Evolutionary conservation across 352 stramenopile species (phyloP).

Genomic region (Phytopythium mirpurense): DNA sequence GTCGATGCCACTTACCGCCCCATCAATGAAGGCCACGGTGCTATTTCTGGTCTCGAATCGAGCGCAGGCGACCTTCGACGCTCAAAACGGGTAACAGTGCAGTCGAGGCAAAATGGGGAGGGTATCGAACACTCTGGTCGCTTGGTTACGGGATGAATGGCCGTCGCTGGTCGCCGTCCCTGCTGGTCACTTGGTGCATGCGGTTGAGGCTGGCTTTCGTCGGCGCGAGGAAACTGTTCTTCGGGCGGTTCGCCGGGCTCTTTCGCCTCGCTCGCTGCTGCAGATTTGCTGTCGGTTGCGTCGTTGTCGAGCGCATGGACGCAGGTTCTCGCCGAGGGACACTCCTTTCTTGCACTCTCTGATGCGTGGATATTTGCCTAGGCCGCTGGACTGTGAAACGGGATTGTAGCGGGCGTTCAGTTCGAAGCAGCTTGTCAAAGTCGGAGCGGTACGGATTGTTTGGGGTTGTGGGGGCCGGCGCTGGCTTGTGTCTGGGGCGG

Average conservation of each 20-base stretch:
- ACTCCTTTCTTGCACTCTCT: constrained; percentile 1
- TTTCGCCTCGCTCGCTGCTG: constrained; percentile 11
- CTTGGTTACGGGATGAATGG: constrained; percentile 36
- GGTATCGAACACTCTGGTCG: not conserved
- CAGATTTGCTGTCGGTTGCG: not conserved
- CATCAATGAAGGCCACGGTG: not conserved
- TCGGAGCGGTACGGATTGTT: constrained; percentile 18
- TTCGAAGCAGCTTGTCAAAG: constrained; percentile 40
- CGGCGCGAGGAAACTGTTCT: constrained; percentile 57
- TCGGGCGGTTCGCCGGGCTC: constrained; percentile 16
- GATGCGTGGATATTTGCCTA: constrained; percentile 1
- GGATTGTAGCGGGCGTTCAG: constrained; percentile 12
- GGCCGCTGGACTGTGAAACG: not conserved
- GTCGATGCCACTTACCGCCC: not conserved
- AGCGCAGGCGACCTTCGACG: not conserved
- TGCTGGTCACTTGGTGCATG: constrained; percentile 21
- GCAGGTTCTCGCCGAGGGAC: not conserved
- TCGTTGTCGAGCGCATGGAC: not conserved
- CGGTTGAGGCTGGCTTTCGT: constrained; percentile 65
- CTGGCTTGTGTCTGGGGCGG: constrained; percentile 1
- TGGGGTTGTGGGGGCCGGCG: constrained; percentile 6
- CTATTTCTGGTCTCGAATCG: constrained; percentile 3
- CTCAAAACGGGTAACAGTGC: too few relatives aligned
- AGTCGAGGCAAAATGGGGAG: not conserved
- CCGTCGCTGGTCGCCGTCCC: constrained; percentile 19